Conservation (phyloP, 139 green algal genomes). For the Ettlia oleoabundans region DNA sequence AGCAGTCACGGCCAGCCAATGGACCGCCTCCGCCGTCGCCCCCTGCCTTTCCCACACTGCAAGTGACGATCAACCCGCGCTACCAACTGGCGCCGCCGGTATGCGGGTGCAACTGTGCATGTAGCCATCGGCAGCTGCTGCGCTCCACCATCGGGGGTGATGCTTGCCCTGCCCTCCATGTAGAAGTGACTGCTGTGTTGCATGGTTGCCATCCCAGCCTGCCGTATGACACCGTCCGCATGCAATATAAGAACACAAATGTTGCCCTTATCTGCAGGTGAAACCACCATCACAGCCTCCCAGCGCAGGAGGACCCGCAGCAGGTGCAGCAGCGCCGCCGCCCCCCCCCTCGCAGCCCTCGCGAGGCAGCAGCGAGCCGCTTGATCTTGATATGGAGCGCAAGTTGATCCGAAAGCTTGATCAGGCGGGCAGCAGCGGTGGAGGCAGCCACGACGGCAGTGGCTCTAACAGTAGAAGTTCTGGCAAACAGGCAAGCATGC, state of each 20-base stretch:
- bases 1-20: neutral
- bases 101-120: neutral
- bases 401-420: constrained; percentile 16
- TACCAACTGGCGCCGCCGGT: constrained; percentile 17
- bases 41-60: constrained; percentile 9
- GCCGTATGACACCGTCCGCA: no score
- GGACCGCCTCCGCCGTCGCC: neutral
- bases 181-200: no score
- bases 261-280: constrained; percentile 4
- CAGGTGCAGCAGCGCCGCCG: neutral
- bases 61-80: constrained; percentile 15
- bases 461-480: neutral
- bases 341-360: constrained; percentile 11
- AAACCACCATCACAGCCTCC: constrained; percentile 3
- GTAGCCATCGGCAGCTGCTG: no score
- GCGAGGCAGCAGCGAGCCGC: neutral
- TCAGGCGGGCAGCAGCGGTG: no score
- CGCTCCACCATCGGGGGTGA: no score
- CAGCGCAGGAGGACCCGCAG: neutral
- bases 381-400: constrained; percentile 17
- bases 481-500: neutral
- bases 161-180: neutral
- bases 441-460: no score
- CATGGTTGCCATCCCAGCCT: neutral
- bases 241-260: neutral